Evolutionary conservation across 2,329 filamentous ascomycete species (phyloP), one percentile per base, ranked within the genome.

Genomic region (Alternaria tenuissima): DNA sequence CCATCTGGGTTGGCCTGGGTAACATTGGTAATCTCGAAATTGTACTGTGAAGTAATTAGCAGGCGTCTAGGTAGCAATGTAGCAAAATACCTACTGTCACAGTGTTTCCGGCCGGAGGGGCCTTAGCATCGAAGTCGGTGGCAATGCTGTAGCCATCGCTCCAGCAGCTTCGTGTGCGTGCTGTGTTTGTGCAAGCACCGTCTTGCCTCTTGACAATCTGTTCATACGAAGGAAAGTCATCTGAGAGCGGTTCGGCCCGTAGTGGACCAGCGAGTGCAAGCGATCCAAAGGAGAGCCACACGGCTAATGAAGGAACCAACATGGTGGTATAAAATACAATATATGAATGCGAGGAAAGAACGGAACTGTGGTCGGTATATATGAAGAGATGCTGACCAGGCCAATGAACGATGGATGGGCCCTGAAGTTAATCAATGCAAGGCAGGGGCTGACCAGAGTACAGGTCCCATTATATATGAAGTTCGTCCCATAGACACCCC

Each of bases 101-200:
- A 18, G 68, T 74, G 22, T 64, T 74, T 5, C 81, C 81, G 30
- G 77, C 79, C 6, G 71, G 74, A 4, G 81, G 81, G 7, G 73
- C 69, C 60, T 82, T 81, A n/a, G 67, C 70, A 57, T 83, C 81
- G 57, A 81, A 81, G 56, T 82, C 81, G 8, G 81, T 82, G 32
- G 78, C 70, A 42, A 82, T 80, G 59, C 76, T 80, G 72, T 76
- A 81, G 43, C 81, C 81, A 55, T 69, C 69, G 32, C 68, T 74
- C 81, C 81, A 83, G 64, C 81, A 83, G 14, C 68, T 69, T 62
- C 81, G 72, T 5, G 78, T 79, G 12, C 64, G 66, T 30, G 80
- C 76, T 7, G 74, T 74, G 61, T 82, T 79, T 11, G 74, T 81
- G 65, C 81, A 82, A 24, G 63, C 66, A n/a, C 73, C 66, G 49